Percentiles rank a stretch among this genome's conserved stretches.
phyloP scores from a whole-genome alignment of 2,329 filamentous ascomycete species.

The Rutstroemia sp. region DNA sequence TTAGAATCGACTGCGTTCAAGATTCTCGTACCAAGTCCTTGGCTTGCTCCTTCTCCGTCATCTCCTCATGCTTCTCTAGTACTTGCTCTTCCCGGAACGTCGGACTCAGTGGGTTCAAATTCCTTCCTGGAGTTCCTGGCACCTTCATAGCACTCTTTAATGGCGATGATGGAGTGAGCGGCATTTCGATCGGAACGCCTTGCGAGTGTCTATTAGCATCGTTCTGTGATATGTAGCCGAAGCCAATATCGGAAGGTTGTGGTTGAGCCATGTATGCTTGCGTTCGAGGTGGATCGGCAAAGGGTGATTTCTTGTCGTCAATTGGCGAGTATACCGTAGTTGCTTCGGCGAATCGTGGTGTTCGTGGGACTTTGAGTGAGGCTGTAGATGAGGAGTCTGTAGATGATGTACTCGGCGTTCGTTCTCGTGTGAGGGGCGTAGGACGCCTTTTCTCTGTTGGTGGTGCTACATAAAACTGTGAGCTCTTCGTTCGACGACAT shows the following conservation, averaged over 20 bases:
- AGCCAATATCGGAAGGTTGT: constrained; percentile 81
- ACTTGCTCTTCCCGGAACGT: constrained; percentile 85
- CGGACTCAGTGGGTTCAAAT: constrained; percentile 76
- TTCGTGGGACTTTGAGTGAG: constrained; percentile 57
- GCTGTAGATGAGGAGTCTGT: constrained; percentile 32
- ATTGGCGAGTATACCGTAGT: constrained; percentile 73
- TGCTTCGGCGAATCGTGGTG: constrained; percentile 74
- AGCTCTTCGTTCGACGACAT: neutral
- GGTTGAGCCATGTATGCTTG: constrained; percentile 51
- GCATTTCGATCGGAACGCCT: constrained; percentile 43
- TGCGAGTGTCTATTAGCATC: constrained; percentile 42
- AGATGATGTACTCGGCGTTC: constrained; percentile 36
- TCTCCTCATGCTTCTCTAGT: constrained; percentile 74
- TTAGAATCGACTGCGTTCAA: constrained; percentile 9
- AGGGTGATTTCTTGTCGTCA: constrained; percentile 48
- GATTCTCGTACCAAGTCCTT: constrained; percentile 57
- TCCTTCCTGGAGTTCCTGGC: constrained; percentile 71
- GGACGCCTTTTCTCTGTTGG: constrained; percentile 24
- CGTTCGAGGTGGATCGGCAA: constrained; percentile 46
- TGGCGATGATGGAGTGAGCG: constrained; percentile 65
- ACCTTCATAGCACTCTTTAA: constrained; percentile 87
- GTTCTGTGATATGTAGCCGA: constrained; percentile 73
- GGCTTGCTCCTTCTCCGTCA: constrained; percentile 79
- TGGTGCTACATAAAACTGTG: constrained; percentile 9
- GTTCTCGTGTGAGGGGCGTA: constrained; percentile 20